Base-by-base conservation (phyloP, 495 filamentous ascomycete genomes). In the Penicillium taxi region DNA sequence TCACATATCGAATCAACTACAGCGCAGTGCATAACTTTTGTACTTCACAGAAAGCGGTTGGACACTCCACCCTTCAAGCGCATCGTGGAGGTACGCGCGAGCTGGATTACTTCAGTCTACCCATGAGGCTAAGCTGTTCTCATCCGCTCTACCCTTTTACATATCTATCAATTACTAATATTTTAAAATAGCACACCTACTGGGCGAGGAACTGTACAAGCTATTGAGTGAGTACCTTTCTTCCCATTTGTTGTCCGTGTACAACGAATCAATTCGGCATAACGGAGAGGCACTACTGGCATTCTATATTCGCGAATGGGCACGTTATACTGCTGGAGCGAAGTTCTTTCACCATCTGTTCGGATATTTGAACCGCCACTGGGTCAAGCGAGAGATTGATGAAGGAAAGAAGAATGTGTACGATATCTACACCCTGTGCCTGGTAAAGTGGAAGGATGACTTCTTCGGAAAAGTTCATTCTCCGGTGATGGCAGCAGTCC, bases 1-100 rank as follows among this genome's bases (percentile, higher is more conserved):
- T 56, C 24, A 58, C 55, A 52, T 15, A 42, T 25, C n/a, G 12
- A 37, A 21, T 46, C n/a, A n/a, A n/a, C n/a, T n/a, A n/a, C n/a
- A 91, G 85, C 17, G 87, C 90, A 37, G 89, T 99, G 18, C 93
- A 99, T 59, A 94, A 99, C 67, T 99, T 99, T 56, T 99, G 91
- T 63, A 96, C 93, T 37, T 94, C 93, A 19, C 93, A 95, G 56
- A 96, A 96, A 60, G 88, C 86, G 2, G 80, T 88, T 30, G 59
- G 59, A 65, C 52, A 71, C 59, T 53, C 72, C 53, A 33, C 72
- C 58, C 12, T 72, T 56, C 59, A 67, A 37, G 70, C 78, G 32
- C 84, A 91, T 61, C 74, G 89, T 38, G 89, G 89, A 61, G 87
- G 87, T 86, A 64, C 32, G 71, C n/a, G n/a, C n/a, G n/a, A n/a